Conservation (phyloP, 345 rosid species). For the Pelargonium nanum region DNA sequence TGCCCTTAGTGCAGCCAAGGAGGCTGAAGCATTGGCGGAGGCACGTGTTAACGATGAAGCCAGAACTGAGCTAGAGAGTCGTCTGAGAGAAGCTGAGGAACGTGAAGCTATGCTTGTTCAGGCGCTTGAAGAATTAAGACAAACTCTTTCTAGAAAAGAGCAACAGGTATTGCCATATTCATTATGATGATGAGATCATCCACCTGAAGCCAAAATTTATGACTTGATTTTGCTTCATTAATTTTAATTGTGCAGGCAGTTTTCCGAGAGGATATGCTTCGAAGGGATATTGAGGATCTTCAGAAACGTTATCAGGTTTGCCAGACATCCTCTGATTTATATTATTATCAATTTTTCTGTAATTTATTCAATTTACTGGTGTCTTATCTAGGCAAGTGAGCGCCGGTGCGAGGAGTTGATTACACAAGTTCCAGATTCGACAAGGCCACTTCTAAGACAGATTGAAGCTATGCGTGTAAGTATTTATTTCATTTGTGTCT, state of each 20-base stretch:
- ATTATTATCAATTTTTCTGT: not conserved
- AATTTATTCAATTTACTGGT: not conserved
- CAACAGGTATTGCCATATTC: slow-evolving; percentile 52
- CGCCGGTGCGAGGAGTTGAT: slow-evolving; percentile 97
- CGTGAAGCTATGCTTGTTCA: slow-evolving; percentile 94
- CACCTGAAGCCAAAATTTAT: not conserved
- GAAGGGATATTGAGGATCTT: slow-evolving; percentile 74
- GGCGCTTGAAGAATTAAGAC: slow-evolving; percentile 85
- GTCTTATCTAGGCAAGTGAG: slow-evolving; percentile 68
- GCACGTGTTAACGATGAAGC: slow-evolving; percentile 84
- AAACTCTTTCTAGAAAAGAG: slow-evolving; percentile 80
- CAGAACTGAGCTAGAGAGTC: slow-evolving; percentile 74
- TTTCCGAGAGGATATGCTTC: slow-evolving; percentile 72
- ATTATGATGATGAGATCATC: not conserved
- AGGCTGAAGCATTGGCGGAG: slow-evolving; percentile 91
- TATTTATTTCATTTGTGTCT: not conserved
- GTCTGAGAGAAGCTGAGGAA: slow-evolving; percentile 82
- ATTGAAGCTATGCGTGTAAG: slow-evolving; percentile 95
- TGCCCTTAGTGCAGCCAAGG: slow-evolving; percentile 84
- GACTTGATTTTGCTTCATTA: slow-evolving; percentile 8
- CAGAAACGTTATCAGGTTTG: slow-evolving; percentile 83
- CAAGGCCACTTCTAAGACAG: slow-evolving; percentile 95
- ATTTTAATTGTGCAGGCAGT: slow-evolving; percentile 42
- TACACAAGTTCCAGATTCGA: slow-evolving; percentile 96
- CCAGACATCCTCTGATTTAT: not conserved